Evolutionary conservation across 805 yeast species (phyloP).

Genomic region (Kodamaea laetipori): DNA sequence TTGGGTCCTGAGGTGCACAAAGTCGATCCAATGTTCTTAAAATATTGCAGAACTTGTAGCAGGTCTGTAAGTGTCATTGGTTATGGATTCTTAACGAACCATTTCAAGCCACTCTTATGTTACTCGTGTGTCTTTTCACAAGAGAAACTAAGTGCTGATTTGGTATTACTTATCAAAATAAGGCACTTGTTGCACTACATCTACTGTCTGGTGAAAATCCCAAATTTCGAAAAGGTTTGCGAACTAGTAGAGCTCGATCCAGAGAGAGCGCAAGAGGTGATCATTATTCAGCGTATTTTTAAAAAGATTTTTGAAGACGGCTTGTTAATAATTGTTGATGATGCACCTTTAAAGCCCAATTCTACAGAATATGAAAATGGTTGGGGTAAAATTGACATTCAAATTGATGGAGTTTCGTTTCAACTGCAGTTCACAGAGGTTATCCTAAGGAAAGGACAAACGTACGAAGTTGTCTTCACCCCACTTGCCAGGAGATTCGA

Average conservation of each 20-base stretch:
- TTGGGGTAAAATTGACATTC: background rate
- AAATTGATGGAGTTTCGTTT: background rate
- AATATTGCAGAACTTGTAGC: constrained; percentile 35
- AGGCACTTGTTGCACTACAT: constrained; percentile 36
- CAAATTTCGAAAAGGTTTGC: background rate
- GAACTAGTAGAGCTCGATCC: background rate
- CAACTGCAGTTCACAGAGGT: background rate
- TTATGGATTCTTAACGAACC: constrained; percentile 27
- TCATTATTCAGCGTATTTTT: background rate
- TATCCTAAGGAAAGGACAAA: background rate
- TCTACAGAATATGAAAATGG: constrained; percentile 1
- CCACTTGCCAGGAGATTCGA: background rate
- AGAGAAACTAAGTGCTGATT: constrained; percentile 22
- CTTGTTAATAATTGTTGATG: background rate
- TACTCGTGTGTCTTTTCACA: constrained; percentile 26
- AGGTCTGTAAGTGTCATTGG: constrained; percentile 35
- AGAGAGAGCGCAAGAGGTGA: background rate
- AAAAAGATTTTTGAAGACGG: constrained; percentile 4
- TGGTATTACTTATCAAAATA: constrained; percentile 33
- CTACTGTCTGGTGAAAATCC: constrained; percentile 15
- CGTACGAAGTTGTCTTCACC: background rate
- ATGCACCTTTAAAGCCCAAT: background rate
- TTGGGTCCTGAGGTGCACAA: no score
- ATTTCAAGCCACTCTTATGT: constrained; percentile 10
- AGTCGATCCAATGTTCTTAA: background rate